phyloP scores from a whole-genome alignment of 1,284 basidiomycete genomes.

The Meira miltonrushii region DNA sequence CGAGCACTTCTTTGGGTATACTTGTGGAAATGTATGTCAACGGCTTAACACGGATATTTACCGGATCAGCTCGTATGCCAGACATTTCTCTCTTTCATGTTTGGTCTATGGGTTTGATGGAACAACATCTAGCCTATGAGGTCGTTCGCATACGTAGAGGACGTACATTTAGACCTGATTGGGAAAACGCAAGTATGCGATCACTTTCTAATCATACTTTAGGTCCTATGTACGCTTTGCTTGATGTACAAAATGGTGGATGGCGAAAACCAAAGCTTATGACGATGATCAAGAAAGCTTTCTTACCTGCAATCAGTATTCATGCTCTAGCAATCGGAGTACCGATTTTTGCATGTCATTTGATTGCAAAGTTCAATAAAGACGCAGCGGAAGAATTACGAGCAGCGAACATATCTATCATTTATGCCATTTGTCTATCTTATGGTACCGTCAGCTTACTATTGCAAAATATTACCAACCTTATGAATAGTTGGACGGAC shows the following conservation, averaged over 20 bases:
- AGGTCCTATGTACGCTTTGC: no score
- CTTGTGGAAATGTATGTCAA: constrained; percentile 10
- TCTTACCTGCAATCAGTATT: no score
- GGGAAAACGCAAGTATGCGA: not conserved
- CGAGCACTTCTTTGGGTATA: constrained; percentile 9
- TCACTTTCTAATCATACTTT: not conserved
- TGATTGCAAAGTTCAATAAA: not conserved
- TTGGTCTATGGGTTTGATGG: constrained; percentile 19
- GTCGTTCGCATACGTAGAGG: constrained; percentile 3
- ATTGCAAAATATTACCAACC: constrained; percentile 10
- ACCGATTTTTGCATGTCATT: no score
- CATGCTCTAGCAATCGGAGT: no score
- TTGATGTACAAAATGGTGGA: no score
- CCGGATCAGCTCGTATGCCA: constrained; percentile 2
- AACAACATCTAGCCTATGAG: constrained; percentile 16
- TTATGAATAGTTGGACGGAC: constrained; percentile 38
- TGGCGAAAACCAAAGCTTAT: no score
- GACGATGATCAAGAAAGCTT: no score
- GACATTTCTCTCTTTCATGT: constrained; percentile 16
- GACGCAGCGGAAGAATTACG: not conserved
- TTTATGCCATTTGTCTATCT: not conserved
- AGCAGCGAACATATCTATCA: not conserved
- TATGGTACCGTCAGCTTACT: not conserved
- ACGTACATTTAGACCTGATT: not conserved
- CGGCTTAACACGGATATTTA: not conserved